Conservation (phyloP, 1,284 basidiomycete genomes). For the Tilletia walkeri region DNA sequence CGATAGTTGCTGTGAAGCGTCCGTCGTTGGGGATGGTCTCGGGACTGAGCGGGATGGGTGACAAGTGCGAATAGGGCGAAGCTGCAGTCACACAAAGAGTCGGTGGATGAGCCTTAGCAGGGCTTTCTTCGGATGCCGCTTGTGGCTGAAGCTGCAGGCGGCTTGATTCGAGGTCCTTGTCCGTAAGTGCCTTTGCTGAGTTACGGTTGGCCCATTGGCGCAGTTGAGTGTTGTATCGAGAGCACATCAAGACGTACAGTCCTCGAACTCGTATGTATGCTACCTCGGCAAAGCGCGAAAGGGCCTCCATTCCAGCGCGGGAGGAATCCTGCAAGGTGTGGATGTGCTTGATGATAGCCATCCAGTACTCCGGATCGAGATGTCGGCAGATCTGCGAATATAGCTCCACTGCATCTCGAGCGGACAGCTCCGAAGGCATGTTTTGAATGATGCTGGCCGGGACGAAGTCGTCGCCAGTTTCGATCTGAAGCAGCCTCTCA, state of each 20-base stretch:
- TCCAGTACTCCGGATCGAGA: slow-evolving; percentile 14
- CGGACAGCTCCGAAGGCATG: neutral
- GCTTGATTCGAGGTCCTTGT: slow-evolving; percentile 3
- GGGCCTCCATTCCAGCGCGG: slow-evolving; percentile 5
- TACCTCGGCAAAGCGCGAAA: slow-evolving; percentile 14
- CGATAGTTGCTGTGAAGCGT: neutral
- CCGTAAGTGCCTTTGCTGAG: neutral
- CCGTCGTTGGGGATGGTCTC: neutral
- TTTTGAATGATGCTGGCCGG: slow-evolving; percentile 3
- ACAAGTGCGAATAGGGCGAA: neutral
- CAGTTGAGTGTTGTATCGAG: slow-evolving; percentile 4
- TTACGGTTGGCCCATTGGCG: slow-evolving; percentile 1
- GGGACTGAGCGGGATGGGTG: neutral
- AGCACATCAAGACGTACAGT: slow-evolving; percentile 2
- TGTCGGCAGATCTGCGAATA: slow-evolving; percentile 10
- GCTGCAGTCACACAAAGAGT: neutral
- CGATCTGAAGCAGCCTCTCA: neutral
- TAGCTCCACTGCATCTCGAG: slow-evolving; percentile 1
- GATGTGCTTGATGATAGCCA: neutral
- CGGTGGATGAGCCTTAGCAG: neutral
- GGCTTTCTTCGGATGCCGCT: neutral
- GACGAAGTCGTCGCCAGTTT: neutral
- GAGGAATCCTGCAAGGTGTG: neutral
- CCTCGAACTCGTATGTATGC: neutral
- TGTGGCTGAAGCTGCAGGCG: slow-evolving; percentile 1